phyloP scores from a whole-genome alignment of 1,284 basidiomycete genomes.

The Melanopsichium pennsylvanicum region DNA sequence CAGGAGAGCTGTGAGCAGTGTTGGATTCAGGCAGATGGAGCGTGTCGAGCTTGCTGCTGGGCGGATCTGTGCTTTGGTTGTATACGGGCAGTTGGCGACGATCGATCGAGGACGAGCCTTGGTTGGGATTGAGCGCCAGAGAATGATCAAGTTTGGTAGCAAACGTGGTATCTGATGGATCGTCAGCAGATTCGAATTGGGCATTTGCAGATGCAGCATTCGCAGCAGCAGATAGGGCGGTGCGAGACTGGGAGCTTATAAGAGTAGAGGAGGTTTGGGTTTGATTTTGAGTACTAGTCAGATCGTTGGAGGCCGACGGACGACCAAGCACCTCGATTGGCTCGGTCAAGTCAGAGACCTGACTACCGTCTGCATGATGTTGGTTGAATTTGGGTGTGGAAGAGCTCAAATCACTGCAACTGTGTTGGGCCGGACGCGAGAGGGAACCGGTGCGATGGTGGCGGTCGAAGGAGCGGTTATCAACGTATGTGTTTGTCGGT shows the following conservation, averaged over 20 bases:
- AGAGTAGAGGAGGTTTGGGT: slow-evolving; percentile 3
- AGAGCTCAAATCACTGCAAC: not conserved
- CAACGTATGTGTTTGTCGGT: not conserved
- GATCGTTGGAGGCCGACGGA: slow-evolving; percentile 7
- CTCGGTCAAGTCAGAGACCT: slow-evolving; percentile 16
- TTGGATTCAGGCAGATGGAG: not conserved
- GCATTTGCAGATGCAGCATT: slow-evolving; percentile 8
- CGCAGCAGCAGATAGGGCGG: slow-evolving; percentile 22
- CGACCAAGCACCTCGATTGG: slow-evolving; percentile 32
- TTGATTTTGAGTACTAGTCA: not conserved
- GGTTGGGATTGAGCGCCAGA: slow-evolving; percentile 2
- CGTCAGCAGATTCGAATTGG: not conserved
- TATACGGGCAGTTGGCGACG: not conserved
- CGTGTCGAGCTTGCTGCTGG: slow-evolving; percentile 1
- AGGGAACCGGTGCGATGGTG: slow-evolving; percentile 25
- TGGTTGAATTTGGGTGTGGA: not conserved
- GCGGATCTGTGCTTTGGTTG: not conserved
- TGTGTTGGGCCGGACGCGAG: slow-evolving; percentile 14
- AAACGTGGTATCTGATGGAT: slow-evolving; percentile 27
- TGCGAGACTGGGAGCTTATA: slow-evolving; percentile 10
- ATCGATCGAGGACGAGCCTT: not conserved
- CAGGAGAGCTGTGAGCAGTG: not conserved
- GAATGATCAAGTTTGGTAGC: slow-evolving; percentile 13
- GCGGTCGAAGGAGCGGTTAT: not conserved
- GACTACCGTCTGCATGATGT: not conserved